phyloP scores from a whole-genome alignment of 768 basidiomycete species.

The Pisolithus marmoratus region DNA sequence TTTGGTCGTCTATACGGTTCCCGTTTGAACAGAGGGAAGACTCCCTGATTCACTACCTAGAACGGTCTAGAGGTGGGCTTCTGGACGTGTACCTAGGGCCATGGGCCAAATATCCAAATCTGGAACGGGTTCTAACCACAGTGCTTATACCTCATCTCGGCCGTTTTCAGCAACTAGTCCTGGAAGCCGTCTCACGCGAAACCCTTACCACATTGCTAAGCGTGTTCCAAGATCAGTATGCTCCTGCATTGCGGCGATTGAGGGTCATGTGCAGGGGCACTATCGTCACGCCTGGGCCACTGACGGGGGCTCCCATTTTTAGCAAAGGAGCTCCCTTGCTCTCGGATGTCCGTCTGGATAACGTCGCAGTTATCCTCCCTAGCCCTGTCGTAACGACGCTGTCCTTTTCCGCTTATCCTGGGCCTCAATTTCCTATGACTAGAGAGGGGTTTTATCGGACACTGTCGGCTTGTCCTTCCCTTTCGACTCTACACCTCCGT shows the following conservation, averaged over 20 bases:
- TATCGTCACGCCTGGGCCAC: constrained; percentile 21
- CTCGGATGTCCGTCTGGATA: constrained; percentile 29
- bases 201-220: constrained; percentile 18
- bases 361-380: constrained; percentile 22
- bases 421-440: constrained; percentile 25
- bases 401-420: constrained; percentile 30
- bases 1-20: constrained; percentile 32
- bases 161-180: constrained; percentile 25
- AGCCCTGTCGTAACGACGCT: constrained; percentile 16
- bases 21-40: constrained; percentile 25
- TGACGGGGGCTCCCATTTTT: constrained; percentile 20
- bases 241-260: constrained; percentile 21
- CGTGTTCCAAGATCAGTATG: constrained; percentile 21
- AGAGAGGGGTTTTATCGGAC: constrained; percentile 18
- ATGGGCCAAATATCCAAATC: constrained; percentile 27
- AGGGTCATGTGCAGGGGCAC: constrained; percentile 27
- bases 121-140: constrained; percentile 17
- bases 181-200: constrained; percentile 27
- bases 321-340: constrained; percentile 28
- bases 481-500: constrained; percentile 23
- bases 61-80: constrained; percentile 24
- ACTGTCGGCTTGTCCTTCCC: constrained; percentile 14
- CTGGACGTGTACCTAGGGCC: constrained; percentile 29
- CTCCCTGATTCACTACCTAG: constrained; percentile 28
- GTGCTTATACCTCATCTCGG: constrained; percentile 25